Percentiles rank a stretch among this genome's conserved stretches.
phyloP scores from a whole-genome alignment of 2,329 filamentous ascomycete species.

The Albophoma yamanashiensis region DNA sequence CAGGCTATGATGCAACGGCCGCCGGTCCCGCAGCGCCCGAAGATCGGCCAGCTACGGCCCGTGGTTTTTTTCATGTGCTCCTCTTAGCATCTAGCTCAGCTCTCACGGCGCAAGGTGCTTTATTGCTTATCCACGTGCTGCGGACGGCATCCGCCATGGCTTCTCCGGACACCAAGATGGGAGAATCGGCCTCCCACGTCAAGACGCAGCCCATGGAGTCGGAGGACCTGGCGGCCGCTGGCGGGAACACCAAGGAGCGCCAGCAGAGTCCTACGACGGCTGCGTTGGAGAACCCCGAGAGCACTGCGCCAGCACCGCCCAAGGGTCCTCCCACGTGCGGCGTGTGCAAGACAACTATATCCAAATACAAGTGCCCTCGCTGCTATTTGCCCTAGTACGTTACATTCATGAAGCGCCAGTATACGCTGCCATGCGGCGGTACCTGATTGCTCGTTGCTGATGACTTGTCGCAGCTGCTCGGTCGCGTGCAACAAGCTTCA shows the following conservation, averaged over 20 bases:
- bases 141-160: not conserved
- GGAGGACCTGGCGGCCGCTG: not conserved
- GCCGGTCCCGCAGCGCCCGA: not conserved
- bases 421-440: not conserved
- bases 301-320: not conserved
- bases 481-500: slow-evolving; percentile 45
- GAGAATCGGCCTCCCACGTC: not conserved
- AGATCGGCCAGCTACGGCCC: not conserved
- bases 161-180: not conserved
- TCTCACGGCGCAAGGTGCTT: not conserved
- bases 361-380: slow-evolving; percentile 53
- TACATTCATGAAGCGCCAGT: not conserved
- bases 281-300: not conserved
- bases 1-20: slow-evolving; percentile 15
- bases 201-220: not conserved
- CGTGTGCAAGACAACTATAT: slow-evolving; percentile 38
- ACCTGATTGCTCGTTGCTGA: slow-evolving; percentile 2
- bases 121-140: not conserved
- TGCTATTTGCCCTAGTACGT: slow-evolving; percentile 49
- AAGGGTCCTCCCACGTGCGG: slow-evolving; percentile 27
- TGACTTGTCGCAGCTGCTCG: slow-evolving; percentile 37
- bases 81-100: not conserved
- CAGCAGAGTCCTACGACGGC: not conserved
- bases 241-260: not conserved
- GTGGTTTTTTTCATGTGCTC: not conserved